Evolutionary conservation across 2,329 filamentous ascomycete genomes (phyloP), one percentile per base, ranked within the genome.

Genomic region (Alternaria alternata): DNA sequence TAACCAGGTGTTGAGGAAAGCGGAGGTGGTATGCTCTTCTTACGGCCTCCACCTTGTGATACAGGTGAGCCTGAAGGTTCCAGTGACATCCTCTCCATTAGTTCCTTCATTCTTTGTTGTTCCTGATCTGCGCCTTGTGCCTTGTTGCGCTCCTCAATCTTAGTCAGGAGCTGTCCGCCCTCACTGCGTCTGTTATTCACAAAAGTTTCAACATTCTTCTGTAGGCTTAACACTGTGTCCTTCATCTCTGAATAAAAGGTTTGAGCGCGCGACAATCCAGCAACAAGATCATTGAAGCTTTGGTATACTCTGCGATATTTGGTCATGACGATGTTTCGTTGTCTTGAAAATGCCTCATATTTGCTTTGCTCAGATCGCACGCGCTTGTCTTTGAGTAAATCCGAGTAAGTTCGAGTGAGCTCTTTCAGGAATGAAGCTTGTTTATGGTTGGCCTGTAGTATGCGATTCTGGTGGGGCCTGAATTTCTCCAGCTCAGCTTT

Each of bases 401-500:
- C 88, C 72, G 94, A 94, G 79, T 98, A 98, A 0, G 91, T 89
- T 38, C 88, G 86, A 0, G 93, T 97, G 46, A 99, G 85, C 70
- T 99, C 95, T 79, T 98, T 98, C 88, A 99, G 93, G 54, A 99
- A 82, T 0, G 92, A 90, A 0, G 92, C 89, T 78, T 99, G 95
- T 80, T 97, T 99, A 80, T 99, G 95, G 64, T 93, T 96, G 14
- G 95, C 94, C 77, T 97, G 93, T 8, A 97, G 82, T 16, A 99
- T 86, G 34, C 95, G 89, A 71, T 91, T 97, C 75, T 98, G 95
- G 72, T 97, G 92, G 28, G 93, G 91, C 42, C 93, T 85, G 80
- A 97, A 99, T 78, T 99, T 99, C 79, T 98, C 94, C n/a, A 99
- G 85, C 78, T 99, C 95, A 16, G 93, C 89, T 76, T 97, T 91